Evolutionary conservation across 2,329 filamentous ascomycete species (phyloP).

Genomic region (Alternaria panax): DNA sequence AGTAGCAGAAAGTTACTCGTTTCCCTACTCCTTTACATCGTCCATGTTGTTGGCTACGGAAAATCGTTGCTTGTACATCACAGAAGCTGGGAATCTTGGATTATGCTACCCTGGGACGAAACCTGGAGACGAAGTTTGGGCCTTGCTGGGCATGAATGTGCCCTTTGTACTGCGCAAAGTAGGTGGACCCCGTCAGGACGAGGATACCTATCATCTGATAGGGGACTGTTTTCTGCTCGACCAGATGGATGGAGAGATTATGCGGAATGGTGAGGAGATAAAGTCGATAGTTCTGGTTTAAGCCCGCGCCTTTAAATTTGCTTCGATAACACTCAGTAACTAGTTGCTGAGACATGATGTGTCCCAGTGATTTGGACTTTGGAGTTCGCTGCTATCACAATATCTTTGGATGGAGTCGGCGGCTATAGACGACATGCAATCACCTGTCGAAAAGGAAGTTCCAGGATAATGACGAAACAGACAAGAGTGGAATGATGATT

Average conservation of each 20-base stretch:
- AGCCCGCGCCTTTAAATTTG: background rate
- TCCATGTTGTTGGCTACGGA: background rate
- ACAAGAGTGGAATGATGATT: background rate
- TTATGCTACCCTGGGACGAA: background rate
- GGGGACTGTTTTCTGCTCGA: background rate
- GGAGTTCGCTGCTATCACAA: background rate
- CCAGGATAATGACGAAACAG: background rate
- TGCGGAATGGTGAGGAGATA: background rate
- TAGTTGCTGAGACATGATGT: no score
- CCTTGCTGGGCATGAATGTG: background rate
- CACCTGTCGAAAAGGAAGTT: no score
- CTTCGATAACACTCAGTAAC: no score
- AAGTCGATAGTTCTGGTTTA: background rate
- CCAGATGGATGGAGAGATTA: background rate
- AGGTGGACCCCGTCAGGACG: background rate
- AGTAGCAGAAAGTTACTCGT: background rate
- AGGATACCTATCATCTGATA: background rate
- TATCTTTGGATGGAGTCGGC: no score
- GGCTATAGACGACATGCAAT: no score
- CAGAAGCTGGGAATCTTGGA: background rate
- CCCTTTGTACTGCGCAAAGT: background rate
- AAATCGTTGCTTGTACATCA: background rate
- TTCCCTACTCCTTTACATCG: background rate
- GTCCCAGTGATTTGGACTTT: no score
- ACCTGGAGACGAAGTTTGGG: background rate